Percentiles rank a stretch among this genome's conserved stretches.
Conservation (phyloP, 176 grass and related monocot species). For the Phoenix roebelenii region DNA sequence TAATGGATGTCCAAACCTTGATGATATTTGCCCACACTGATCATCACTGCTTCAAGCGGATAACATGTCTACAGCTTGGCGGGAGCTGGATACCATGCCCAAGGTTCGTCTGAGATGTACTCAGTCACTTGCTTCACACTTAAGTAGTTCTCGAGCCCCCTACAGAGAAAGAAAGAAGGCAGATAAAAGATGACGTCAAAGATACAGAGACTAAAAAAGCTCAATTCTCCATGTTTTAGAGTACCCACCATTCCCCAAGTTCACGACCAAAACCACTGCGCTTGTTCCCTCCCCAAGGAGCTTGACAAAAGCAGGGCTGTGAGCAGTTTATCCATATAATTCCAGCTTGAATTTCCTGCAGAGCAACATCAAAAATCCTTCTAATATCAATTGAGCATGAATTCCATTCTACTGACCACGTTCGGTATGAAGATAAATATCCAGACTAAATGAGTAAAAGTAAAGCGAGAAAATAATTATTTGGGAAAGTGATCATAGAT, state of each 20-base stretch:
- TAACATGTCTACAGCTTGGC: slow-evolving; percentile 38
- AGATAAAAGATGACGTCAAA: neutral
- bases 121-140: slow-evolving; percentile 82
- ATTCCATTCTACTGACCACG: too few species aligned
- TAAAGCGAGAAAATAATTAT: too few species aligned
- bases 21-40: neutral
- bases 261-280: slow-evolving; percentile 94
- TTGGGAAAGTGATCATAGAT: too few species aligned
- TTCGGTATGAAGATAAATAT: too few species aligned
- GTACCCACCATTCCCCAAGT: slow-evolving; percentile 78
- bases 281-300: slow-evolving; percentile 94
- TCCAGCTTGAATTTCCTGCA: slow-evolving; percentile 63
- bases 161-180: slow-evolving; percentile 23
- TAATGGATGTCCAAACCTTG: neutral
- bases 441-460: too few species aligned
- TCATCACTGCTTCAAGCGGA: slow-evolving; percentile 1
- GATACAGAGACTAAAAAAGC: neutral
- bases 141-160: slow-evolving; percentile 90
- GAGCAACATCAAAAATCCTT: neutral
- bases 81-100: slow-evolving; percentile 86
- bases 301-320: slow-evolving; percentile 94
- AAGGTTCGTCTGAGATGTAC: slow-evolving; percentile 80
- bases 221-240: neutral
- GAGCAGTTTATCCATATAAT: slow-evolving; percentile 92
- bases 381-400: too few species aligned